Evolutionary conservation across 352 stramenopile genomes (phyloP), one percentile per base, ranked within the genome.

Genomic region (Globisporangium sylvaticum): DNA sequence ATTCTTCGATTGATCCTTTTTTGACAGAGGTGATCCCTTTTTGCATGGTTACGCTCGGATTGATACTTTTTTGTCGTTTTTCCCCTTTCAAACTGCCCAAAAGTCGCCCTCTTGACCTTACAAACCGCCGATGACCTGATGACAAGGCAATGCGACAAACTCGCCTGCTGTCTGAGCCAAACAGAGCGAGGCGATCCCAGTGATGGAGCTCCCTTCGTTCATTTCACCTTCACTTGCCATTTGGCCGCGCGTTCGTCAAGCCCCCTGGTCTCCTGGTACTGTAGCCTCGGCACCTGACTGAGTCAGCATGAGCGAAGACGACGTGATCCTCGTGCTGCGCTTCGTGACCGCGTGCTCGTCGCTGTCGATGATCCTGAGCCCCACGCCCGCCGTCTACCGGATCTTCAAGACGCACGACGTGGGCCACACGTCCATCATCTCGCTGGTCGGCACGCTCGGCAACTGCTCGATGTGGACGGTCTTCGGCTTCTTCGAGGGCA

Each of bases 391-490:
- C 1, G 78, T 87, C 37, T 68, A 66, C 14, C 69, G 64, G 0
- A 67, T 79, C 52, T 66, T 67, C 55, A 74, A 80, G 62, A 68
- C 76, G 59, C 71, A 79, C 46, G 52, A 76, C 34, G 76, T 75
- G 4, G 79, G 77, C 6, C 70, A 74, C 59, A 76, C 73, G 42
- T 88, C 79, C 27, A 75, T 88, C 44, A 74, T 84, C n/a, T 78
- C 79, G n/a, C 70, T 87, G 10, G 75, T 82, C 54, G 71, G 76
- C 32, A 75, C 84, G 39, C 71, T 85, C 22, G 65, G 68, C 7
- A 88, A 88, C 56, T 81, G 68, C 29, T 74, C 85, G 63, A 71
- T 75, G 20, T 79, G 75, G 72, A 79, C 73, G 46, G 55, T 88
- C 42, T 84, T 76, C 56, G 77, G 74, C 32, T 77, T 72, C 63